Evolutionary conservation across 441 rosid genomes (phyloP).

Genomic region (Adansonia rubrostipa): DNA sequence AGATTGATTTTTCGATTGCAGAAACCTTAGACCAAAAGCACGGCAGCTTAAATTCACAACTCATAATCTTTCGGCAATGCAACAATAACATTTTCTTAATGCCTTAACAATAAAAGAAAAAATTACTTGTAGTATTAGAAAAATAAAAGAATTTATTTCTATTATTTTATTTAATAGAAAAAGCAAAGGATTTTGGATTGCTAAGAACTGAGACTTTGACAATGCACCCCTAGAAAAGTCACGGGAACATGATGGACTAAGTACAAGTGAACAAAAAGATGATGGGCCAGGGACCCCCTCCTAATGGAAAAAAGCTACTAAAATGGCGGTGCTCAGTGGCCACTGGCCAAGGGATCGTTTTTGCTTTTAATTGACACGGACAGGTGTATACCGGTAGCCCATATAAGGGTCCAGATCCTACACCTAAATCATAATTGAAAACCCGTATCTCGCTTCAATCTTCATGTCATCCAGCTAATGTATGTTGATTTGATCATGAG

Average conservation of each 20-base stretch:
- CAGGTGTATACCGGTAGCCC: not conserved
- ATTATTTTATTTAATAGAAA: no score
- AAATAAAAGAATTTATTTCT: no score
- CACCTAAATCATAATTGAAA: not conserved
- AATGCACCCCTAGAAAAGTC: no score
- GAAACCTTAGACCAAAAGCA: constrained; percentile 37
- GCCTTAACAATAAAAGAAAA: not conserved
- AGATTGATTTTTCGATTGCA: constrained; percentile 51
- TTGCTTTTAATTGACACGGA: not conserved
- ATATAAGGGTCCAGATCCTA: constrained; percentile 17
- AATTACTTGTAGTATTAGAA: no score
- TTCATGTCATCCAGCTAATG: constrained; percentile 33
- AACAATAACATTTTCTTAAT: not conserved
- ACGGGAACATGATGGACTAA: not conserved
- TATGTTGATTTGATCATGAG: constrained; percentile 23
- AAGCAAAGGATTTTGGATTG: no score
- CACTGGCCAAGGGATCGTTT: not conserved
- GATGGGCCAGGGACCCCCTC: not conserved
- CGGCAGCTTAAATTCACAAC: not conserved
- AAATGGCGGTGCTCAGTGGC: not conserved
- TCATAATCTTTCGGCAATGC: not conserved
- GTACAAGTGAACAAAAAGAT: not conserved
- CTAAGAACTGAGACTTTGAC: no score
- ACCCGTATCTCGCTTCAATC: not conserved
- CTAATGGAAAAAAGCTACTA: not conserved